Base-by-base conservation (phyloP, 208 protist species). In the Herpetomonas samuelpessoai region DNA sequence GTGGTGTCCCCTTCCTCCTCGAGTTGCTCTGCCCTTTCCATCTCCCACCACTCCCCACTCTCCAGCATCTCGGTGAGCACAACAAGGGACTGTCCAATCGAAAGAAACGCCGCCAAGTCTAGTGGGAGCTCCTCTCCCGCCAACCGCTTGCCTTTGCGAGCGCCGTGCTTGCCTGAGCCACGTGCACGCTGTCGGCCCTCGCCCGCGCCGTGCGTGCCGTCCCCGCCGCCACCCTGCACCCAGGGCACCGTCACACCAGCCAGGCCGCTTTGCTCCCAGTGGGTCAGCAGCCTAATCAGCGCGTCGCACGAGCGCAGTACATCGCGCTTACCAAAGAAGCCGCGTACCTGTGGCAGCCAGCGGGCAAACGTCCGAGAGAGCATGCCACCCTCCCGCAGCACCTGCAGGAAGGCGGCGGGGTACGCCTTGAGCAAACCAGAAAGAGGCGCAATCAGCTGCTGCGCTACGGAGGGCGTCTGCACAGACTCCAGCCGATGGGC, bases 381-480 rank as follows among this genome's bases (percentile, higher is more conserved):
- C 21, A 81, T 41, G 0, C 65, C 72, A 19, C 48, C 59, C 41
- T 74, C 62, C 44, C 48, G 57, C 28, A 89, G 48, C 22, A 68
- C 66, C 28, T 56, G 57, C 22, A 81, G 52, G 48, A 88, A 68
- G 14, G 69, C 67, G n/a, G 49, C 70, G 0, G 74, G 66, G 68
- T 88, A 65, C 19, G 53, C 48, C 53, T 58, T 54, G 35, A 85
- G 53, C 54, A 91, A 57, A n/a, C 74, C 64, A 30, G 81, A 78
- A 3, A 91, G 57, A 21, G 84, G 81, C 3, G 61, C 38, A 12
- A 91, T 45, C 28, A 91, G 69, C 62, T 88, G 73, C 55, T 83
- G 58, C 4, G 46, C 57, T 9, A 84, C 81, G 4, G 68, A 81
- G 57, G 74, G 67, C 0, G 79, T 86, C 21, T 68, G 65, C 35